Evolutionary conservation across 73 alveolate genomes (phyloP), one percentile per base, ranked within the genome.

Genomic region (Effrenium voratum): DNA sequence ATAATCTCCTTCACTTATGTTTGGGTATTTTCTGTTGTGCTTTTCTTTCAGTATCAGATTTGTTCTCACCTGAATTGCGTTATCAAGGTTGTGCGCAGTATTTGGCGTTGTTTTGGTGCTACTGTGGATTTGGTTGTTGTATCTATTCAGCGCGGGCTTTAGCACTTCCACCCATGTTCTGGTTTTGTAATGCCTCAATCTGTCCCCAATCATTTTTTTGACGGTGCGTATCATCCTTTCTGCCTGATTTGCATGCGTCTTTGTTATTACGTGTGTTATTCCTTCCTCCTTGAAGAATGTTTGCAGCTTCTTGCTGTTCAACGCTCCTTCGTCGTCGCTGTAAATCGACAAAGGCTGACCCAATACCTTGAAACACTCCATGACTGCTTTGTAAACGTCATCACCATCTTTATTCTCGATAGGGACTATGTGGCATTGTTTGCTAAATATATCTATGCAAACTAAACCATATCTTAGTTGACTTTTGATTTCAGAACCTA

Each of bases 191-290:
- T 73, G 84, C 84, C 84, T 73, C 84, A 73, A 73, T 13, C 52
- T 73, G 84, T 73, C 84, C 84, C 47, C 84, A n/a, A 73, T 5
- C 84, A 36, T 73, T 73, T 73, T 3, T 73, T 73, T n/a, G 84
- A 73, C 52, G 55, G 84, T 73, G 84, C 55, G 84, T 73, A 73
- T 73, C 84, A 73, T 6, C 52, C 84, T 73, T 73, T 73, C 84
- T 73, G 84, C 84, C 93, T 26, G 93, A 82, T 82, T 82, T 50
- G 93, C 93, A 45, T 50, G 93, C 76, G 93, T 82, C 93, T 47
- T 82, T 2, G 76, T 50, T 47, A 82, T 82, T 82, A 82, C 68
- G 68, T 46, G 90, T 26, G 90, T 79, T 79, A 79, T 79, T 10
- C 75, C 47, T 47, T 81, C 92, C 4, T 2, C 50, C 34, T 79